These are phyloP conservation scores for Mrakia hoshinonis DNA, from an alignment of 768 basidiomycete species.

Conservation along the genomic window DNA sequence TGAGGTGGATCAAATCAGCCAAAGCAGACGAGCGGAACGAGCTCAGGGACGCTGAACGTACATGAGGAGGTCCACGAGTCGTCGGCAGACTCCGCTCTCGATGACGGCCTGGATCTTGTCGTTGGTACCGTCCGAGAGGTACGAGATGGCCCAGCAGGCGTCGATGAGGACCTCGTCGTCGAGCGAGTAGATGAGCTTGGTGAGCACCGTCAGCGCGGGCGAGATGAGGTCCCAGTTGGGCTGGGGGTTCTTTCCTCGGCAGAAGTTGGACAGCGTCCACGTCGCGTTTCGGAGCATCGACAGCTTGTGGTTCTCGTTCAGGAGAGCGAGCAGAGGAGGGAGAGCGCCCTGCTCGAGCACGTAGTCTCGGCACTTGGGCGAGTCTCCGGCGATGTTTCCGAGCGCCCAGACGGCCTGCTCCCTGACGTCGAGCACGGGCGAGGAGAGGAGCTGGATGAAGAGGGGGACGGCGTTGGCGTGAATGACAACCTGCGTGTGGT, in stretches of 20 bases:
- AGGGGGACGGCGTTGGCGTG: constrained; percentile 86
- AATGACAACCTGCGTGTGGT: constrained; percentile 97
- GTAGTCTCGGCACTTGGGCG: constrained; percentile 92
- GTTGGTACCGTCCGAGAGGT: constrained; percentile 95
- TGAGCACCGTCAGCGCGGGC: constrained; percentile 89
- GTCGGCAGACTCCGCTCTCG: constrained; percentile 92
- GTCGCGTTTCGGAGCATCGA: constrained; percentile 96
- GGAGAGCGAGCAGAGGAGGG: constrained; percentile 68
- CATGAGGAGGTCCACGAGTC: constrained; percentile 95
- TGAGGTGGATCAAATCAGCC: neutral
- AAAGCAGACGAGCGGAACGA: neutral
- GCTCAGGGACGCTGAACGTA: constrained; percentile 31
- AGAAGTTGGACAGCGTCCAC: constrained; percentile 99
- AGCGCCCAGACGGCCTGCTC: constrained; percentile 99
- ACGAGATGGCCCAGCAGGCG: constrained; percentile 99
- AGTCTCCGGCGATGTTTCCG: constrained; percentile 98
- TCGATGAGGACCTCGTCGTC: constrained; percentile 99
- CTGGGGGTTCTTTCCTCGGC: constrained; percentile 93
- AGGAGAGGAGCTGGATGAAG: constrained; percentile 92
- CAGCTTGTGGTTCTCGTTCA: constrained; percentile 95
- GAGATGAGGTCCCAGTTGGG: constrained; percentile 97
- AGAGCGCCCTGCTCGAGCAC: constrained; percentile 89
- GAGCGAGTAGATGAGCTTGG: constrained; percentile 95
- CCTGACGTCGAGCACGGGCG: constrained; percentile 87
- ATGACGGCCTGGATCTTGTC: constrained; percentile 99